Conservation (phyloP, 108 stramenopile species). For the Conticribra weissflogii region DNA sequence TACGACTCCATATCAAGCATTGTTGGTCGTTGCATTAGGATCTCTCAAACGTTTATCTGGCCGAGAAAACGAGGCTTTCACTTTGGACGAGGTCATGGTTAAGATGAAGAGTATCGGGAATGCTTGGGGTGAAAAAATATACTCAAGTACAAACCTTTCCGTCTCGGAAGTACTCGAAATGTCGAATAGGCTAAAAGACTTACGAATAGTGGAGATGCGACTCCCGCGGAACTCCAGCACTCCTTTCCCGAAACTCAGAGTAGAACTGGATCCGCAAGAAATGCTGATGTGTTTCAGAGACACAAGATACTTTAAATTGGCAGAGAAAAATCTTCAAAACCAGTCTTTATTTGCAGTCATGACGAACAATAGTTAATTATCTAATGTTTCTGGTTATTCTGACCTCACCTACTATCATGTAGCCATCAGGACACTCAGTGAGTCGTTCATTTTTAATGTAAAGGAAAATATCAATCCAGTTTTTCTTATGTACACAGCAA, state of each 20-base stretch:
- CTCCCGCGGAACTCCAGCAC: slow-evolving; percentile 31
- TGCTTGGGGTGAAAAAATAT: slow-evolving; percentile 61
- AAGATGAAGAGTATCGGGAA: slow-evolving; percentile 81
- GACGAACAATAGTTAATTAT: no score
- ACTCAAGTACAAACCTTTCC: slow-evolving; percentile 62
- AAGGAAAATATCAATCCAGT: no score
- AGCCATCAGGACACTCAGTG: no score
- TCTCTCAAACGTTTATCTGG: slow-evolving; percentile 49
- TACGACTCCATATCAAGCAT: slow-evolving; percentile 69
- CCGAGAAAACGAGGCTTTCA: slow-evolving; percentile 60
- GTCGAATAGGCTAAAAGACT: slow-evolving; percentile 60
- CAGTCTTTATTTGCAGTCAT: no score
- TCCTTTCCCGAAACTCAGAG: slow-evolving; percentile 67
- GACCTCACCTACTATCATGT: no score
- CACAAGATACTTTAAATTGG: slow-evolving; percentile 52
- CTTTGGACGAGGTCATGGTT: slow-evolving; percentile 66
- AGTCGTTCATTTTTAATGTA: no score
- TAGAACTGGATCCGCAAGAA: slow-evolving; percentile 57
- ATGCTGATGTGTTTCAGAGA: slow-evolving; percentile 59
- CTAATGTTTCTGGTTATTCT: no score
- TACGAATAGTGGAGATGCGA: slow-evolving; percentile 53
- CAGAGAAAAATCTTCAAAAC: slow-evolving; percentile 50
- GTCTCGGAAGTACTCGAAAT: slow-evolving; percentile 58
- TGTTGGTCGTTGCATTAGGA: slow-evolving; percentile 73
- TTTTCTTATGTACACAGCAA: no score